These are phyloP conservation scores for Fusarium sp. DNA, from an alignment of 2,329 filamentous ascomycete species.

Conservation along the genomic window DNA sequence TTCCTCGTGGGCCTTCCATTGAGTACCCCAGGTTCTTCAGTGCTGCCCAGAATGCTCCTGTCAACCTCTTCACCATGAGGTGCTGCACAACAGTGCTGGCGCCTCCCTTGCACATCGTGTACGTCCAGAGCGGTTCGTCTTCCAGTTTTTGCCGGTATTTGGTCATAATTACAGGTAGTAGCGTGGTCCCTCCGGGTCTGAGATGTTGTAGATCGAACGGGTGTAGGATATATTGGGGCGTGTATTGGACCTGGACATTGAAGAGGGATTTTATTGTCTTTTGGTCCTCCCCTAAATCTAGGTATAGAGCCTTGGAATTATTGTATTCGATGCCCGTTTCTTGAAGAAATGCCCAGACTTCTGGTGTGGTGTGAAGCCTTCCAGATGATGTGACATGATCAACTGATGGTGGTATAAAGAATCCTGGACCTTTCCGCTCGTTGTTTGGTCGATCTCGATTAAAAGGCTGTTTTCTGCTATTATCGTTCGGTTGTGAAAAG, in stretches of 20 bases:
- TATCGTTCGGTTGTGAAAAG: neutral
- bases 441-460: slow-evolving; percentile 1
- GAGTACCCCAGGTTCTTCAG: slow-evolving; percentile 49
- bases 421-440: slow-evolving; percentile 1
- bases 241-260: slow-evolving; percentile 46
- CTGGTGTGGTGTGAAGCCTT: slow-evolving; percentile 49
- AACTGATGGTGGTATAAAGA: slow-evolving; percentile 38
- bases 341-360: slow-evolving; percentile 49
- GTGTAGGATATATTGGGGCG: slow-evolving; percentile 51
- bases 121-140: slow-evolving; percentile 53
- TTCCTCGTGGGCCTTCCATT: slow-evolving; percentile 34
- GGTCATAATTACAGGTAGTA: slow-evolving; percentile 45
- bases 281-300: slow-evolving; percentile 29
- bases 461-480: neutral
- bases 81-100: slow-evolving; percentile 47
- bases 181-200: slow-evolving; percentile 52
- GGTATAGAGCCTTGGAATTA: slow-evolving; percentile 37
- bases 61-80: slow-evolving; percentile 46
- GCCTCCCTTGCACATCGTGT: slow-evolving; percentile 34
- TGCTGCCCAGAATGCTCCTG: slow-evolving; percentile 47
- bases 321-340: slow-evolving; percentile 45
- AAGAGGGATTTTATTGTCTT: slow-evolving; percentile 36
- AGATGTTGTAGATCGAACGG: slow-evolving; percentile 53
- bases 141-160: slow-evolving; percentile 48
- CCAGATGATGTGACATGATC: slow-evolving; percentile 44